Base-by-base conservation (phyloP, 257 asterid species). In the Rhazya stricta region DNA sequence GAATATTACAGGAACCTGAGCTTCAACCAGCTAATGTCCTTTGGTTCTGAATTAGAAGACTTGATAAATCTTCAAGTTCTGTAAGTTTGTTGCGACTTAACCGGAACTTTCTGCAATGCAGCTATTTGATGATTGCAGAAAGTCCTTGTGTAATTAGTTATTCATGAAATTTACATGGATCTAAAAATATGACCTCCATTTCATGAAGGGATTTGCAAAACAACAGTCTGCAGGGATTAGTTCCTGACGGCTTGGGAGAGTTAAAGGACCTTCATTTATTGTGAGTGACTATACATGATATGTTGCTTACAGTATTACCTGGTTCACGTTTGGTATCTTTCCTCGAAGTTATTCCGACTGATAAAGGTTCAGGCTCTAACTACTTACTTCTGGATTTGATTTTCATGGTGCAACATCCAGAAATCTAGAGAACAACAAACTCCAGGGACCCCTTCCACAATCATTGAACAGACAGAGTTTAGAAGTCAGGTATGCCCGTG, bases 371-470 rank as follows among this genome's bases (percentile, higher is more conserved):
- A 39, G 34, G 67, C 54, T 67, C 29, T 34, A 61, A 60, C 71
- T 62, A 67, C 65, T 41, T 27, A 57, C 9, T 3, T 72, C 0
- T 54, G 74, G 67, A 27, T 76, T 51, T 69, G 32, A 50, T 76
- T 72, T 75, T 36, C 60, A 43, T 80, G 45, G 32, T 67, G 72
- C n/a, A 46, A 67, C 82, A 69, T 80, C 58, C 62, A 91, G 97
- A 89, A 91, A 91, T 81, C 90, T 94, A 69, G 96, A 89, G 83
- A 88, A 94, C 81, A 94, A 94, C 70, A 89, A 83, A 82, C 84
- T 94, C 60, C 96, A 84, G 81, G 98, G 97, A 46, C 97, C 97
- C 43, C 94, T 94, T n/a, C 98, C 98, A 45, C 86, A 81, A 67
- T 85, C 97, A 54, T 79, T 94, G 77, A 82, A 91, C 89, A 77